phyloP scores from a whole-genome alignment of 495 filamentous ascomycete species.

The Penicillium antarcticum region DNA sequence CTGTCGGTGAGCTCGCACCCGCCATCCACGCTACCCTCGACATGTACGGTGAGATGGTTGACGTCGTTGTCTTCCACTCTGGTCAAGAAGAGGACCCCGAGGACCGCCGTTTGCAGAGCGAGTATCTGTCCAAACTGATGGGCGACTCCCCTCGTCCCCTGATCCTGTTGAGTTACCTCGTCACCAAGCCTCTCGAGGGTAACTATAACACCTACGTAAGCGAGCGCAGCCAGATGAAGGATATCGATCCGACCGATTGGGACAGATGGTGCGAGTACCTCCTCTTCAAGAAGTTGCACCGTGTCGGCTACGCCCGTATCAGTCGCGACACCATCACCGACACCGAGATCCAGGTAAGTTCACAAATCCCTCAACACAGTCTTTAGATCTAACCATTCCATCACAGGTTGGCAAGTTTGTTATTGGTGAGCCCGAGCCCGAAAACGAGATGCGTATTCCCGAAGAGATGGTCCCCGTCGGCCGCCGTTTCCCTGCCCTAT shows the following conservation, averaged over 20 bases:
- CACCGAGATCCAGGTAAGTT: constrained; percentile 84
- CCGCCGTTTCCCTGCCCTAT: constrained; percentile 81
- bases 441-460: constrained; percentile 55
- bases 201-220: constrained; percentile 98
- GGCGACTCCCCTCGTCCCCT: constrained; percentile 73
- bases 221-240: constrained; percentile 82
- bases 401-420: constrained; percentile 86
- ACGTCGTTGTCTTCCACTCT: constrained; percentile 98
- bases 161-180: constrained; percentile 87
- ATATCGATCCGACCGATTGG: constrained; percentile 92
- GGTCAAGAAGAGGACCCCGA: constrained; percentile 97
- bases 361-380: background rate
- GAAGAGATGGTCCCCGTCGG: constrained; percentile 70
- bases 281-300: constrained; percentile 82
- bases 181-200: constrained; percentile 83
- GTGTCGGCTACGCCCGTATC: constrained; percentile 87
- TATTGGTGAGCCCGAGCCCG: constrained; percentile 65
- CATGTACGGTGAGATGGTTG: constrained; percentile 83
- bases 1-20: constrained; percentile 91
- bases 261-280: constrained; percentile 99
- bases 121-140: constrained; percentile 89
- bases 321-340: constrained; percentile 91
- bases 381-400: constrained; percentile 11
- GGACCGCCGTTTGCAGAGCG: constrained; percentile 82
- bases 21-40: constrained; percentile 95